Evolutionary conservation across 2,329 filamentous ascomycete genomes (phyloP).

Genomic region (Lojkania enalia): DNA sequence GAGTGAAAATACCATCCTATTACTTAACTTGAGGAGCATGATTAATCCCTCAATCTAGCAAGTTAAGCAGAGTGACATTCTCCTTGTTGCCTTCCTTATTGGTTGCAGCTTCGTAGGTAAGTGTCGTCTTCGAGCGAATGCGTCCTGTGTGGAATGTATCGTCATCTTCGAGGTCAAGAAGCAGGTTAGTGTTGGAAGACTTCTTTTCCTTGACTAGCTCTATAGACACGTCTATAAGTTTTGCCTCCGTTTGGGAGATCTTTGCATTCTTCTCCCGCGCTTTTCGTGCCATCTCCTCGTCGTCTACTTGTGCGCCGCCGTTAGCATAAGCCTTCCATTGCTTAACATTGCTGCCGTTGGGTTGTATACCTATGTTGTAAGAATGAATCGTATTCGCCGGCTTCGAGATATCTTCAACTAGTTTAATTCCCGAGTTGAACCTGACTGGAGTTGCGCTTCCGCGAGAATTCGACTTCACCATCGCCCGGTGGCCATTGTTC

Average conservation of each 20-base stretch:
- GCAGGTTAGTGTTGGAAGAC: slow-evolving; percentile 1
- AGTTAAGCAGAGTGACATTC: neutral
- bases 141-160: neutral
- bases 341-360: slow-evolving; percentile 2
- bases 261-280: slow-evolving; percentile 17
- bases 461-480: slow-evolving; percentile 26
- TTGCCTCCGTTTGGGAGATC: slow-evolving; percentile 3
- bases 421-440: neutral
- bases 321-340: slow-evolving; percentile 24
- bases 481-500: slow-evolving; percentile 25
- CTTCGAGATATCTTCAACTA: neutral
- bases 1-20: no score
- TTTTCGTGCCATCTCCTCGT: slow-evolving; percentile 20
- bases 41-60: slow-evolving; percentile 7
- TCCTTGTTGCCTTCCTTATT: neutral
- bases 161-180: neutral
- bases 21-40: no score
- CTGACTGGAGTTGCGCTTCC: slow-evolving; percentile 5
- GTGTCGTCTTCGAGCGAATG: neutral
- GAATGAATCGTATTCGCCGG: neutral
- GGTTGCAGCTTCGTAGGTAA: neutral
- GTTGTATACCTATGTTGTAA: neutral
- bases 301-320: slow-evolving; percentile 24
- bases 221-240: neutral
- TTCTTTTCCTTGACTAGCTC: slow-evolving; percentile 1